phyloP scores from a whole-genome alignment of 2,329 filamentous ascomycete species.

The Clonostachys solani region DNA sequence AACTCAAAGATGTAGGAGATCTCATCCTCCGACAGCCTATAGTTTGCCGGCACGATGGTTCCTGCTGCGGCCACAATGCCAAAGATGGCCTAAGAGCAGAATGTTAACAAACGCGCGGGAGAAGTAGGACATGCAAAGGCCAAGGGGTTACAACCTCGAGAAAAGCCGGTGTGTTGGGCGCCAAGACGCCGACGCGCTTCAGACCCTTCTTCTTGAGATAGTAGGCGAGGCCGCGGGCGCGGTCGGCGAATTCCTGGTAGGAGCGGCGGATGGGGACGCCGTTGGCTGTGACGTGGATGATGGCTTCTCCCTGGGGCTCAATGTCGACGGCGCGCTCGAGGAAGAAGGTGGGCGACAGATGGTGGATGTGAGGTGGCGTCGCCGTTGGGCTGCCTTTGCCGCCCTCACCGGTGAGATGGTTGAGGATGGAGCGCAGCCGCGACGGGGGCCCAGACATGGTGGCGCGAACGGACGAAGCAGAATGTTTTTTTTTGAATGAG shows the following conservation, averaged over 20 bases:
- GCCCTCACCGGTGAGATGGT: conserved; percentile 42
- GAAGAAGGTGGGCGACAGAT: conserved; percentile 84
- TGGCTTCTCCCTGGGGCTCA: conserved; percentile 79
- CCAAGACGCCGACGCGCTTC: conserved; percentile 78
- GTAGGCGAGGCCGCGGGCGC: conserved; percentile 83
- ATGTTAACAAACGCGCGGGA: too few species aligned
- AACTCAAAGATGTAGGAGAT: conserved; percentile 88
- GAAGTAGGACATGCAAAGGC: too few species aligned
- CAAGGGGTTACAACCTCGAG: conserved; percentile 49
- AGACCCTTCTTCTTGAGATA: conserved; percentile 72
- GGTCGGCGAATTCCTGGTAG: conserved; percentile 80
- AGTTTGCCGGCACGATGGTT: conserved; percentile 65
- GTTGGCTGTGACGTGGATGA: conserved; percentile 82
- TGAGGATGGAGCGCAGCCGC: conserved; percentile 54
- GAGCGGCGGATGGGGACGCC: conserved; percentile 67
- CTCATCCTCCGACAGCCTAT: conserved; percentile 73
- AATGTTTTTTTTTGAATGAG: too few species aligned
- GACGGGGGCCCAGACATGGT: conserved; percentile 61
- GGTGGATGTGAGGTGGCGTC: conserved; percentile 59
- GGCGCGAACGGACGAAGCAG: background rate
- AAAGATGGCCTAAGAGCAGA: conserved; percentile 55
- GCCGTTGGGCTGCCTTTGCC: conserved; percentile 32
- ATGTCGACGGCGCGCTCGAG: conserved; percentile 81
- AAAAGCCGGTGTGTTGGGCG: conserved; percentile 92
- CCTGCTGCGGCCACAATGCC: conserved; percentile 79